Percentiles rank a stretch among this genome's conserved stretches.
These are phyloP conservation scores for Gossypium aridum DNA, from an alignment of 441 rosid species.

Conservation along the genomic window DNA sequence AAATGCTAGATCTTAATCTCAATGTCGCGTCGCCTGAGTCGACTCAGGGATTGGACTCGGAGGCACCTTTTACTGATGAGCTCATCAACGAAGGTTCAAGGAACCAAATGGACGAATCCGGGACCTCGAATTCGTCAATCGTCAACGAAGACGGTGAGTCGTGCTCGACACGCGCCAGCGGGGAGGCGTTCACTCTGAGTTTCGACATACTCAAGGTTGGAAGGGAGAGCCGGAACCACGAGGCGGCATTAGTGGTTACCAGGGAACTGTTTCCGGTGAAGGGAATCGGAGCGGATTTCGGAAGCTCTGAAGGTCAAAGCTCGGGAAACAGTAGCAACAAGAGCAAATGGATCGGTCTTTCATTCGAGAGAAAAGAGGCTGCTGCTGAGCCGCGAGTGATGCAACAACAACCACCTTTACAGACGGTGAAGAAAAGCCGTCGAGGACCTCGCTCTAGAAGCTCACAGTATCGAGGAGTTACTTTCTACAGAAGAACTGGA, in stretches of 20 bases:
- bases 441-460: neutral
- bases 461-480: neutral
- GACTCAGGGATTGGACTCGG: constrained; percentile 40
- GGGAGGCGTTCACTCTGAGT: constrained; percentile 32
- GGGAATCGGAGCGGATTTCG: constrained; percentile 26
- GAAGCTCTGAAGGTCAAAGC: constrained; percentile 27
- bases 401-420: constrained; percentile 30
- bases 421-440: constrained; percentile 6
- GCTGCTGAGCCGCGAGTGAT: constrained; percentile 33
- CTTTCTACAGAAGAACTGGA: neutral
- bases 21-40: constrained; percentile 52
- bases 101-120: constrained; percentile 47
- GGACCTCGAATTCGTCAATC: constrained; percentile 74
- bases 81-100: constrained; percentile 30
- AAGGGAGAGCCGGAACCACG: constrained; percentile 17
- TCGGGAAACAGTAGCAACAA: constrained; percentile 20
- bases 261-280: constrained; percentile 63
- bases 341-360: constrained; percentile 43
- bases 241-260: constrained; percentile 29
- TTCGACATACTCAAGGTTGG: constrained; percentile 66
- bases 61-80: constrained; percentile 21
- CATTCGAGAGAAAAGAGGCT: constrained; percentile 29
- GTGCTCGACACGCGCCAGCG: constrained; percentile 50
- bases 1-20: constrained; percentile 87
- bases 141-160: constrained; percentile 81